Percentiles rank a stretch among this genome's conserved stretches.
Conservation (phyloP, 495 filamentous ascomycete genomes). For the Lasiosphaeris hirsuta region DNA sequence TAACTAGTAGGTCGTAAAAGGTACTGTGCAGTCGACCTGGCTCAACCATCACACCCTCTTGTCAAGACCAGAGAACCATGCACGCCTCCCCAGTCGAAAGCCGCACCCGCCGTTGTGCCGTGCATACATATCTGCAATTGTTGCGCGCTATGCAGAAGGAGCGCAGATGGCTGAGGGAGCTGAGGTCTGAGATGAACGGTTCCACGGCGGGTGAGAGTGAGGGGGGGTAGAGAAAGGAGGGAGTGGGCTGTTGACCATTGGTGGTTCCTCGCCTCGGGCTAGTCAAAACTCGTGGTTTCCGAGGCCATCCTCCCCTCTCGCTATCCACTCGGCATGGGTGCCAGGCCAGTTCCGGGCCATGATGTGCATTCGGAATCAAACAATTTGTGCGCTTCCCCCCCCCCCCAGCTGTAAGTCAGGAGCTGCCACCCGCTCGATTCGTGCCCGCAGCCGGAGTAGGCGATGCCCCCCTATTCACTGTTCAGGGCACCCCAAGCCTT, state of each 20-base stretch:
- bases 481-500: not conserved
- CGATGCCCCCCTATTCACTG: not conserved
- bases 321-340: constrained; percentile 18
- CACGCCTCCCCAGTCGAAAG: not conserved
- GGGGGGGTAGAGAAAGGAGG: not conserved
- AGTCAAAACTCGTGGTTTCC: not conserved
- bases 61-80: too few species aligned
- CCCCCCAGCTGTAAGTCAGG: constrained; percentile 11
- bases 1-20: too few species aligned
- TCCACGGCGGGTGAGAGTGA: not conserved
- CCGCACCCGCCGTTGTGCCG: constrained; percentile 17
- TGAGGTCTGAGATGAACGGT: constrained; percentile 1
- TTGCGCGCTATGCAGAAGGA: constrained; percentile 11
- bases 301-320: not conserved
- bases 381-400: constrained; percentile 11
- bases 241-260: constrained; percentile 1
- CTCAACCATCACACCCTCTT: too few species aligned
- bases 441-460: constrained; percentile 7
- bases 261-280: constrained; percentile 7
- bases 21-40: too few species aligned
- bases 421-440: constrained; percentile 9
- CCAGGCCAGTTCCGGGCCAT: constrained; percentile 20
- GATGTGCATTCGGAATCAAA: constrained; percentile 28
- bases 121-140: constrained; percentile 10
- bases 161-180: constrained; percentile 1